Base-by-base conservation (phyloP, 495 filamentous ascomycete species). In the Hypoxylon intermedium region DNA sequence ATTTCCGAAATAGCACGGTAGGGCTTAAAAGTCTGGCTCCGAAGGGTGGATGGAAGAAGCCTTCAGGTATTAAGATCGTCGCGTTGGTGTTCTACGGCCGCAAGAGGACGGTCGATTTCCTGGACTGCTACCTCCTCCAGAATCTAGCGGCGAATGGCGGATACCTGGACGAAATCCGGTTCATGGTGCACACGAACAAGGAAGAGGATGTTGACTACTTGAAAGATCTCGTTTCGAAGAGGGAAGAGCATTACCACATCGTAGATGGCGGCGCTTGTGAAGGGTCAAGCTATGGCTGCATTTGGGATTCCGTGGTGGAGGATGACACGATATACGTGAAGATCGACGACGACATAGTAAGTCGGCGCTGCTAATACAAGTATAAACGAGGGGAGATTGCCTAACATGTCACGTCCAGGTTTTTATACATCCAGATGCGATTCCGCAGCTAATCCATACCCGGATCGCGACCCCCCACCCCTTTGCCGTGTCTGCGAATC, bases 121-220 rank as follows among this genome's bases (percentile, higher is more conserved):
- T 85, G 30, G 77, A 84, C 41, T 84, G 82, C 56, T 85, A 85
- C 56, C 55, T 85, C 21, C 74, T 80, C 74, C 75, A 75, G 67
- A 85, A 85, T 47, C 65, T 85, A 9, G 75, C 71, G 30, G 64
- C 70, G 1, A 82, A 85, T 45, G 75, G 76, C 31, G 83, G 83
- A 4, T 75, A 79, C 41, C 72, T 85, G 9, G 81, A 85, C 47
- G 75, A 79, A 41, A 79, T 85, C 20, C 67, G 79, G 30, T 85
- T 83, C 55, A 70, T 83, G 49, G 73, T 77, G n/a, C 76, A 79
- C 48, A 84, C 79, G 5, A 65, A 75, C 16, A 74, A 80, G 30
- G 43, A 73, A 12, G 64, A 67, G 33, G 77, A 82, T 57, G 65
- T 84, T 13, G 58, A 74, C 33, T 84, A 78, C 73, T 73, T 85